Evolutionary conservation across 768 basidiomycete species (phyloP).

Genomic region (Arthromyces matolae): DNA sequence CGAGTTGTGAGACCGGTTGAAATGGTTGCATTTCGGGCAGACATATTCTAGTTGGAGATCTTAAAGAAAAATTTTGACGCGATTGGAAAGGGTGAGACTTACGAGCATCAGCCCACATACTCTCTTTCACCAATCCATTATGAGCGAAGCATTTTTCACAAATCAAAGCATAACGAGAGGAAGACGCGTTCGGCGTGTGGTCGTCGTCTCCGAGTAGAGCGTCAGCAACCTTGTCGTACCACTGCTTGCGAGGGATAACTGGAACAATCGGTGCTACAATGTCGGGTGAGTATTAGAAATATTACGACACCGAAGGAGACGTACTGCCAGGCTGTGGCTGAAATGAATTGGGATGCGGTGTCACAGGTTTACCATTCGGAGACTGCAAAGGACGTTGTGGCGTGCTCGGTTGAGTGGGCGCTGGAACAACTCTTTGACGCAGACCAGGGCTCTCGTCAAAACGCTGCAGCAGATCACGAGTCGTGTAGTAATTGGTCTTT

Average conservation of each 20-base stretch:
- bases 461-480: conserved; percentile 82
- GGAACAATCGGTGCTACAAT: conserved; percentile 23
- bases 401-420: conserved; percentile 15
- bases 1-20: conserved; percentile 55
- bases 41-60: conserved; percentile 58
- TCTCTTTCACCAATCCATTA: conserved; percentile 84
- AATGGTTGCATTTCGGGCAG: conserved; percentile 83
- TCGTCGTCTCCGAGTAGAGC: conserved; percentile 82
- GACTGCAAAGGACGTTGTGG: conserved; percentile 27
- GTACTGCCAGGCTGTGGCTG: conserved; percentile 7
- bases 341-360: conserved; percentile 6
- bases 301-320: neutral
- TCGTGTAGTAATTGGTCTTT: conserved; percentile 94
- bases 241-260: conserved; percentile 57
- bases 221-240: conserved; percentile 88
- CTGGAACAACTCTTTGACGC: conserved; percentile 35
- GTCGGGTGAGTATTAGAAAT: neutral
- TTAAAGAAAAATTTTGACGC: neutral
- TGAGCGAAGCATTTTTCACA: conserved; percentile 86
- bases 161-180: conserved; percentile 75
- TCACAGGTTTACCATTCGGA: conserved; percentile 14
- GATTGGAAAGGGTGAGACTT: conserved; percentile 28
- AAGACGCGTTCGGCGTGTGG: conserved; percentile 35
- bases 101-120: conserved; percentile 80
- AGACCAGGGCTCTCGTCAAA: conserved; percentile 69